Evolutionary conservation across 164 flowering plant genomes (phyloP), one percentile per base, ranked within the genome.

Genomic region (Vitis labrusca): DNA sequence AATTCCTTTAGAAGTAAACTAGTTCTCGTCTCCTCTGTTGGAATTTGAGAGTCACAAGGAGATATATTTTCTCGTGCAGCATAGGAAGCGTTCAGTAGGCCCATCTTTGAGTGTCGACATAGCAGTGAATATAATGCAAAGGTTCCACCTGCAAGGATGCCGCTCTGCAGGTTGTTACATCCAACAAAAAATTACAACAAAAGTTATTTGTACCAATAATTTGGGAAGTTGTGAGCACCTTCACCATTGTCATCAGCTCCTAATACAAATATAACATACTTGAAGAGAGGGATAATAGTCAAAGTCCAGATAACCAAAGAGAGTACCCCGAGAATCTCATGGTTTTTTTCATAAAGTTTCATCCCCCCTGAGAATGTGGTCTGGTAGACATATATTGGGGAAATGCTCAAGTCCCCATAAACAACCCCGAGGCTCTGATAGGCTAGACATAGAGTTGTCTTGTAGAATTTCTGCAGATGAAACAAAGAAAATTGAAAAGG

Each of bases 121-220:
- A 85, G 80, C 65, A 85, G 67, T 16, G 88, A 85, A 71, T 85
- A 85, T n/a, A 83, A 74, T 3, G 88, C 88, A 78, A 85, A 83
- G 11, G 88, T 83, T 0, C 88, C 88, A 60, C 88, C 88, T 85
- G 78, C 75, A 79, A 69, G 47, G 44, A 37, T 37, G 44, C 7
- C 44, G 44, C 5, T 37, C 44, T 37, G n/a, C n/a, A n/a, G 44
- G 44, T 3, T 37, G 44, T 37, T 37, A 37, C 5, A 37, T 3
- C 7, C 7, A 37, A 37, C 5, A 37, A 37, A 37, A 37, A 37
- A 37, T 37, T 37, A 3, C 7, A 37, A 5, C 44, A 37, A 37
- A 37, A 37, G 0, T 37, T 37, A 37, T 37, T 37, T 37, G 5
- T 37, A 37, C 44, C 44, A 37, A 11, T 32, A 51, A 37, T 10